phyloP scores from a whole-genome alignment of 805 yeast genomes.

The Millerago galiae region DNA sequence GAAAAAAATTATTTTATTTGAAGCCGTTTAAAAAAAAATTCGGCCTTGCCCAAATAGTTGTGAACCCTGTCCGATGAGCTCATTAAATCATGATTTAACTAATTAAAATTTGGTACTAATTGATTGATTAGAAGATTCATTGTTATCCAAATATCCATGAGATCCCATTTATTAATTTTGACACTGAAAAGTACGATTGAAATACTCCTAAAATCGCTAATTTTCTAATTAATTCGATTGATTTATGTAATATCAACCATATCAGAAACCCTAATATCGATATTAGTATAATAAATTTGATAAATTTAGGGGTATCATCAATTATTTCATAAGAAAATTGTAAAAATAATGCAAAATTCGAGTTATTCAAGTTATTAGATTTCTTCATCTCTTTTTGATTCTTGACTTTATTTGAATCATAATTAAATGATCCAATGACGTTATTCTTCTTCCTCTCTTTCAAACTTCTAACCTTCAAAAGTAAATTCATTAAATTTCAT shows the following conservation, averaged over 20 bases:
- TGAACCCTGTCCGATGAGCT: background rate
- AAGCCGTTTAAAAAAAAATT: too few relatives aligned
- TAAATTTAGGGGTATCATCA: background rate
- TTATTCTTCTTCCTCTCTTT: too few relatives aligned
- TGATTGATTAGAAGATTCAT: too few relatives aligned
- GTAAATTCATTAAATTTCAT: too few relatives aligned
- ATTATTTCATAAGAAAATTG: conserved; percentile 1
- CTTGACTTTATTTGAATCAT: too few relatives aligned
- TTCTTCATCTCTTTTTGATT: too few relatives aligned
- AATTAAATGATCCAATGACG: too few relatives aligned
- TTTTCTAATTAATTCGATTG: background rate
- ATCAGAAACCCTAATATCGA: background rate
- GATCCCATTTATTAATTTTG: background rate
- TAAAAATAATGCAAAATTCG: background rate
- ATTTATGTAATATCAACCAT: background rate
- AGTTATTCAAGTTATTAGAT: background rate
- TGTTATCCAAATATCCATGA: background rate
- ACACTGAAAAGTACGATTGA: background rate
- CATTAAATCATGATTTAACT: background rate
- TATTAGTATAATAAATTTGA: background rate
- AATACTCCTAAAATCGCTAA: background rate
- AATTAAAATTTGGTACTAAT: too few relatives aligned
- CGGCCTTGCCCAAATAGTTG: background rate
- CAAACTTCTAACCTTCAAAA: too few relatives aligned
- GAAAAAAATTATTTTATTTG: too few relatives aligned